Conservation (phyloP, 495 filamentous ascomycete species). For the Schizothecium vesticola region DNA sequence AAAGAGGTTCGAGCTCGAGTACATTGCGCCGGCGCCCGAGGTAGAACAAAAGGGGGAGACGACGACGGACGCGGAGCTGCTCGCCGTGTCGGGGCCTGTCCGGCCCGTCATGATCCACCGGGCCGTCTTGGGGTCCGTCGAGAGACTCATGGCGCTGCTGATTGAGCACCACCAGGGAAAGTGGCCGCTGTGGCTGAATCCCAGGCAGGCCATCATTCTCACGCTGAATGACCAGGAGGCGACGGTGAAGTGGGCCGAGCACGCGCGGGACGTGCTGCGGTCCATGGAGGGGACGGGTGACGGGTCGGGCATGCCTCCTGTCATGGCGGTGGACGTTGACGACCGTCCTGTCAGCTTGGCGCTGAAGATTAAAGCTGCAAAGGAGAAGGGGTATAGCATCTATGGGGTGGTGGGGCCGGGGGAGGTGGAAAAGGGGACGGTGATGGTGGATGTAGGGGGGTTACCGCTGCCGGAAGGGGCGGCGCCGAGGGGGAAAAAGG, state of each 20-base stretch:
- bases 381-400: conserved; percentile 64
- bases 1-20: conserved; percentile 71
- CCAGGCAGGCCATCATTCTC: conserved; percentile 71
- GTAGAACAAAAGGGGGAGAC: conserved; percentile 52
- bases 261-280: conserved; percentile 41
- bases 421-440: conserved; percentile 33
- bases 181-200: conserved; percentile 92
- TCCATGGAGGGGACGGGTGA: conserved; percentile 22
- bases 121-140: conserved; percentile 80
- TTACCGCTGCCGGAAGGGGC: neutral
- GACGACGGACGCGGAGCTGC: conserved; percentile 37
- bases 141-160: conserved; percentile 79
- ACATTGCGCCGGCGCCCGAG: conserved; percentile 69
- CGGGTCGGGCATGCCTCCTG: conserved; percentile 31
- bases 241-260: conserved; percentile 53
- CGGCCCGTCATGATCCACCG: conserved; percentile 83
- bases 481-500: conserved; percentile 3
- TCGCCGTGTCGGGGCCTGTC: conserved; percentile 48
- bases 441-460: conserved; percentile 32
- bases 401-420: conserved; percentile 68
- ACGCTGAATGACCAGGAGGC: conserved; percentile 63
- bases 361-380: conserved; percentile 70
- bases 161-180: conserved; percentile 79
- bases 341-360: conserved; percentile 53
- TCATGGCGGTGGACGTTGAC: conserved; percentile 69